A percentile compares a stretch with the other conserved stretches of the same genome.
Evolutionary conservation across 345 rosid species (phyloP).

Genomic region (Linum usitatissimum): DNA sequence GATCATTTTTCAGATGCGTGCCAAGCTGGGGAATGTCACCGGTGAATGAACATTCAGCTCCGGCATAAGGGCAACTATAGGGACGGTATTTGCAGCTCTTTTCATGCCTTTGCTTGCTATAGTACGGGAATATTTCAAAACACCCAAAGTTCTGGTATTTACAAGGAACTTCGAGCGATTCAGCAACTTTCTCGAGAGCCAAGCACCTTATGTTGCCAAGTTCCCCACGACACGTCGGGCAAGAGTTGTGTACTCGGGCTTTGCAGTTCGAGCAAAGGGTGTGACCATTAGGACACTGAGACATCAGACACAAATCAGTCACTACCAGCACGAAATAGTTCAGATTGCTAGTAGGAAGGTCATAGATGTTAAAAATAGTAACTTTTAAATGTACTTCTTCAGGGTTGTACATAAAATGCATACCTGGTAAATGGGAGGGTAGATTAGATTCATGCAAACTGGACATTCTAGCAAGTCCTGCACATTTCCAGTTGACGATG

Average conservation of each 20-base stretch:
- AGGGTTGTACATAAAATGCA: constrained; percentile 2
- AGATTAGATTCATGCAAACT: constrained; percentile 64
- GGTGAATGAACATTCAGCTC: constrained; percentile 67
- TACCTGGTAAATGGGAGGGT: constrained; percentile 87
- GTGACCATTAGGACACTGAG: constrained; percentile 84
- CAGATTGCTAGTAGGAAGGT: background rate
- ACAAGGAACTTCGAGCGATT: constrained; percentile 73
- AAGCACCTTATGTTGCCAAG: constrained; percentile 88
- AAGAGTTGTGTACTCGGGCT: constrained; percentile 52
- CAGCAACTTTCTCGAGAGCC: constrained; percentile 80
- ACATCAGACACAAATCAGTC: constrained; percentile 5
- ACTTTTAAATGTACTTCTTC: background rate
- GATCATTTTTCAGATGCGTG: constrained; percentile 68
- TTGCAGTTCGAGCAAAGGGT: constrained; percentile 74
- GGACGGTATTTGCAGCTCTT: constrained; percentile 62
- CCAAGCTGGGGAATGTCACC: constrained; percentile 69
- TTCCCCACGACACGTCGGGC: constrained; percentile 80
- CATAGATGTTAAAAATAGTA: background rate
- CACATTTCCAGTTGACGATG: constrained; percentile 46
- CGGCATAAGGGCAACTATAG: constrained; percentile 77
- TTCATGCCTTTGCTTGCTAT: constrained; percentile 76
- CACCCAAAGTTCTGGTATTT: constrained; percentile 63
- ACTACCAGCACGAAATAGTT: background rate
- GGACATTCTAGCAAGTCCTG: constrained; percentile 80
- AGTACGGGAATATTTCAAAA: constrained; percentile 64